phyloP scores from a whole-genome alignment of 2,329 filamentous ascomycete genomes.

The Sporothrix curviconia region DNA sequence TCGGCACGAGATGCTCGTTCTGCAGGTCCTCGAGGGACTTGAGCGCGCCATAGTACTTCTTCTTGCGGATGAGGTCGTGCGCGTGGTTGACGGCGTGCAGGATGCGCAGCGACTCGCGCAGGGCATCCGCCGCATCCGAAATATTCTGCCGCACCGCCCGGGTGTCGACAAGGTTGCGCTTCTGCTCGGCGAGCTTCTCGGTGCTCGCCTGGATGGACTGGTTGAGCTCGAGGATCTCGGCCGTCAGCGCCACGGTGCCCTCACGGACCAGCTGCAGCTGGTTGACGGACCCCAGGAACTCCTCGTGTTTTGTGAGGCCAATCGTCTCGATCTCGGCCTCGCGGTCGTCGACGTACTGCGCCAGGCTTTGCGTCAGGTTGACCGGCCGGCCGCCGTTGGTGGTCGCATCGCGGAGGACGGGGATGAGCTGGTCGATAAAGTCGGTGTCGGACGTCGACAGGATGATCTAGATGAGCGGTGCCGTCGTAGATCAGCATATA shows the following conservation, averaged over 20 bases:
- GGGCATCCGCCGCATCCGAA: constrained; percentile 78
- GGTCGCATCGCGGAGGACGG: constrained; percentile 83
- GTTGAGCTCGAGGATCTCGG: constrained; percentile 86
- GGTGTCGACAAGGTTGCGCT: constrained; percentile 88
- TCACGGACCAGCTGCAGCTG: constrained; percentile 88
- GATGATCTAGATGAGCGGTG: no score
- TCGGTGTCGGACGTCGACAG: constrained; percentile 86
- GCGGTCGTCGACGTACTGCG: constrained; percentile 75
- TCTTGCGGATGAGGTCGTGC: constrained; percentile 82
- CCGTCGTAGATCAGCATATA: no score
- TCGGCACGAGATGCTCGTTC: constrained; percentile 78
- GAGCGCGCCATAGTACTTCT: constrained; percentile 91
- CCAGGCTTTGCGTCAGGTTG: constrained; percentile 69
- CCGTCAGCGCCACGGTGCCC: constrained; percentile 79
- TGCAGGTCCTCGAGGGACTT: constrained; percentile 93
- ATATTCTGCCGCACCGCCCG: constrained; percentile 91
- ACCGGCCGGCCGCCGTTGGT: constrained; percentile 65
- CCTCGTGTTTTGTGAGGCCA: constrained; percentile 92
- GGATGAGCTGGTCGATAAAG: constrained; percentile 92
- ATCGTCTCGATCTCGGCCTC: constrained; percentile 91
- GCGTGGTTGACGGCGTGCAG: constrained; percentile 88
- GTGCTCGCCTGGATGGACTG: constrained; percentile 93
- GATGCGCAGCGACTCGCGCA: constrained; percentile 88
- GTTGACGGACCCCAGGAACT: constrained; percentile 89
- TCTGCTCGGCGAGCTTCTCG: constrained; percentile 88